phyloP scores from a whole-genome alignment of 2,329 filamentous ascomycete genomes.

The Periconia sp. region DNA sequence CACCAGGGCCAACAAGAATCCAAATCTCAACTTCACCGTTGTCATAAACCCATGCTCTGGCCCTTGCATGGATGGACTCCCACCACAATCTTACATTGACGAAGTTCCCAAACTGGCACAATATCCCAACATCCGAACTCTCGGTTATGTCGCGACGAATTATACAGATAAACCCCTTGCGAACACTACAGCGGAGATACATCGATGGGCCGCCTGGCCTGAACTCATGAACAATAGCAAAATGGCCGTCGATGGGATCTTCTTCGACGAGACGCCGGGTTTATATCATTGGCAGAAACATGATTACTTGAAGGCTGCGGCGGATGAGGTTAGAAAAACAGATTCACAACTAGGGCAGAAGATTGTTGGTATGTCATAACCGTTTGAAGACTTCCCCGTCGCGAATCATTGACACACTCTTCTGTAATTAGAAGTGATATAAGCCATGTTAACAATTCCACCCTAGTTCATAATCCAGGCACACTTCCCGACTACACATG shows the following conservation, averaged over 20 bases:
- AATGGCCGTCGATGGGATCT: conserved; percentile 52
- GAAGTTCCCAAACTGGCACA: conserved; percentile 45
- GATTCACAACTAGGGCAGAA: conserved; percentile 16
- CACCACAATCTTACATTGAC: conserved; percentile 14
- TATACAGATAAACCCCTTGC: conserved; percentile 42
- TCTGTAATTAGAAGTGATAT: too few relatives aligned
- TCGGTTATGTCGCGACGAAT: conserved; percentile 55
- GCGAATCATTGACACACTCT: too few relatives aligned
- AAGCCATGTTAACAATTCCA: not conserved
- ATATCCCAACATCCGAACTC: conserved; percentile 50
- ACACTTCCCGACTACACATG: conserved; percentile 16
- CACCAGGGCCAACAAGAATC: conserved; percentile 25
- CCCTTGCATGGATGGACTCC: conserved; percentile 13
- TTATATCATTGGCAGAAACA: conserved; percentile 20
- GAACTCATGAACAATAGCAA: conserved; percentile 29
- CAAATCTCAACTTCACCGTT: conserved; percentile 51
- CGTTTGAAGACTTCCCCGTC: too few relatives aligned
- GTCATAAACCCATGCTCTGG: conserved; percentile 51
- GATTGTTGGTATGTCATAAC: conserved; percentile 16
- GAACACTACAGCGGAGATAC: conserved; percentile 42
- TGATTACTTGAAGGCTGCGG: conserved; percentile 16
- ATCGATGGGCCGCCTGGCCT: conserved; percentile 50
- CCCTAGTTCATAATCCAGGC: conserved; percentile 22
- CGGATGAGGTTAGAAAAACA: conserved; percentile 9
- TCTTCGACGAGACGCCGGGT: conserved; percentile 49